These are phyloP conservation scores for Cokeromyces recurvatus DNA, from an alignment of 371 early-diverging fungal genomes.

Conservation along the genomic window DNA sequence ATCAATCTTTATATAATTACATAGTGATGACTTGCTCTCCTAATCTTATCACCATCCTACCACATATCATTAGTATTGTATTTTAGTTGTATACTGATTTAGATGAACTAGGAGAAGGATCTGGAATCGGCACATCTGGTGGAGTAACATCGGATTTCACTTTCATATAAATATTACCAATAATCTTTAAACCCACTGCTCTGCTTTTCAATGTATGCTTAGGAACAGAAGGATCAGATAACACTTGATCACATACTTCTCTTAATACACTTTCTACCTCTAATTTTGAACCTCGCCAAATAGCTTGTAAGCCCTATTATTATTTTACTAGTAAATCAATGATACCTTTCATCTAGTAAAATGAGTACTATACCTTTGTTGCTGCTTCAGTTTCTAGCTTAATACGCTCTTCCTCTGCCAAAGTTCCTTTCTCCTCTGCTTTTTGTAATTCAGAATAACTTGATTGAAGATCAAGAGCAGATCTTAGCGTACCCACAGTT, in stretches of 20 bases:
- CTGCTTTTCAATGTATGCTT: conserved; percentile 54
- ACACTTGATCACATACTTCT: conserved; percentile 85
- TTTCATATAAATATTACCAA: conserved; percentile 68
- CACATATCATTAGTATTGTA: no score
- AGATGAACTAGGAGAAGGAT: no score
- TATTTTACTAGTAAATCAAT: no score
- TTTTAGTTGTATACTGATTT: not conserved
- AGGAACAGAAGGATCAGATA: conserved; percentile 58
- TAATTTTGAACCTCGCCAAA: conserved; percentile 92
- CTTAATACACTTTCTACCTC: conserved; percentile 92
- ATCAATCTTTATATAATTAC: no score
- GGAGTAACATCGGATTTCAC: conserved; percentile 51
- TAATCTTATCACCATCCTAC: no score
- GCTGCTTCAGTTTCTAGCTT: conserved; percentile 75
- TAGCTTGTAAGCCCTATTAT: conserved; percentile 76
- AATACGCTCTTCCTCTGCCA: conserved; percentile 54
- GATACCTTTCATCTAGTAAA: no score
- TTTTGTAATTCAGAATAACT: conserved; percentile 82
- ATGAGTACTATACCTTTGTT: conserved; percentile 40
- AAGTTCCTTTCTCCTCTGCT: conserved; percentile 77
- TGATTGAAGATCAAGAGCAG: conserved; percentile 88
- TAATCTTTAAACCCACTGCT: conserved; percentile 65
- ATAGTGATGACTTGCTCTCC: no score
- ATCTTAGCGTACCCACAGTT: conserved; percentile 84
- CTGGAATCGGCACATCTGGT: conserved; percentile 30